phyloP scores from a whole-genome alignment of 352 stramenopile genomes.

The Globisporangium heterothallicum region DNA sequence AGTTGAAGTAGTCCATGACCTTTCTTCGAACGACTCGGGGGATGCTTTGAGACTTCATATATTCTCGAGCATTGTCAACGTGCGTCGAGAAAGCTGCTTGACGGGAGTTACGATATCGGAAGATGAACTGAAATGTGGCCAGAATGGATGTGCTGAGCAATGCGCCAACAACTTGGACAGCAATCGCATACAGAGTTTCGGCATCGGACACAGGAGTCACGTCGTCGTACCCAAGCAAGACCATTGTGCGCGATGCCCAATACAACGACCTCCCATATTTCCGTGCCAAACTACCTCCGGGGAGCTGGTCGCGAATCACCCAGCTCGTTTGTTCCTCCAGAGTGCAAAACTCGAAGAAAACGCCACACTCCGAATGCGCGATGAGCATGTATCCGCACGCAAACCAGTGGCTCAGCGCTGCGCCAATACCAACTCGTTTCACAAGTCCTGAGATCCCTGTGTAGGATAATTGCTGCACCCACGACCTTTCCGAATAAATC shows the following conservation, averaged over 20 bases:
- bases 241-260: constrained; percentile 51
- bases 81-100: constrained; percentile 46
- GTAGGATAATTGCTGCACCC: constrained; percentile 49
- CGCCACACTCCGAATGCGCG: constrained; percentile 47
- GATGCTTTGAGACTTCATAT: constrained; percentile 68
- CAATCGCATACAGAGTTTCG: constrained; percentile 50
- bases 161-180: constrained; percentile 40
- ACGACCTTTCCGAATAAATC: constrained; percentile 44
- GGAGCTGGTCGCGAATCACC: constrained; percentile 48
- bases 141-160: constrained; percentile 54
- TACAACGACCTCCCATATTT: constrained; percentile 62
- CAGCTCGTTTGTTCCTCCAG: constrained; percentile 43
- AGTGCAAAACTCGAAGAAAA: constrained; percentile 44
- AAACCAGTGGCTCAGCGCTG: constrained; percentile 42
- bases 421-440: constrained; percentile 28
- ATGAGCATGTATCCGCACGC: constrained; percentile 72
- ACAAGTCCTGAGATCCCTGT: constrained; percentile 50
- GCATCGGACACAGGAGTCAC: constrained; percentile 49
- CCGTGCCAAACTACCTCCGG: constrained; percentile 26
- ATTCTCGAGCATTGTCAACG: constrained; percentile 63
- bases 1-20: constrained; percentile 61
- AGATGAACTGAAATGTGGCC: constrained; percentile 68
- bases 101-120: constrained; percentile 52
- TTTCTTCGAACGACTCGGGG: constrained; percentile 38
- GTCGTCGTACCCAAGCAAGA: constrained; percentile 60